Conservation (phyloP, 2,329 filamentous ascomycete species). For the Phyllosticta paracitricarpa region DNA sequence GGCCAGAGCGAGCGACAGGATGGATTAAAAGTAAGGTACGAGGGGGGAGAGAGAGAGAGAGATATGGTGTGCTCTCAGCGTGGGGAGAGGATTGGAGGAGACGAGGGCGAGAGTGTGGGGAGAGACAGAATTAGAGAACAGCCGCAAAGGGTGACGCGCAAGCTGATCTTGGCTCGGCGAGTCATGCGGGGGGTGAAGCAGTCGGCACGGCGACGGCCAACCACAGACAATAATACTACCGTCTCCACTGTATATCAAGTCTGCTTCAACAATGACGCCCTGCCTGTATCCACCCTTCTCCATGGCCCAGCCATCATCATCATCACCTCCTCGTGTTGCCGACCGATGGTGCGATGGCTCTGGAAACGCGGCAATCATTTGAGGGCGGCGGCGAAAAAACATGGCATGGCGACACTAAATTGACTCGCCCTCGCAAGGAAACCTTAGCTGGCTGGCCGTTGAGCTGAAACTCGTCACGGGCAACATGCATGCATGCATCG, state of each 20-base stretch:
- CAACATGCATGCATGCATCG: not conserved
- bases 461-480: not conserved
- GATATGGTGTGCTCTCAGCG: not conserved
- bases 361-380: not conserved
- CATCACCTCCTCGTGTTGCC: not conserved
- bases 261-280: not conserved
- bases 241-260: too few species aligned
- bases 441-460: not conserved
- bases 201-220: not conserved
- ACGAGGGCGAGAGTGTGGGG: constrained; percentile 8
- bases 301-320: not conserved
- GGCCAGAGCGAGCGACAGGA: constrained; percentile 7
- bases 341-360: too few species aligned
- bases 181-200: not conserved
- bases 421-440: not conserved
- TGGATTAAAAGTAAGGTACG: not conserved
- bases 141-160: not conserved
- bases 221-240: too few species aligned
- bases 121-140: constrained; percentile 2
- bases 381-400: not conserved
- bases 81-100: not conserved
- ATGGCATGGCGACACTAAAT: not conserved
- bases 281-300: too few species aligned
- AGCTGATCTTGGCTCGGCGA: not conserved
- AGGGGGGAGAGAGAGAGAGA: not conserved